Percentiles rank a stretch among this genome's conserved stretches.
Evolutionary conservation across 2,329 filamentous ascomycete genomes (phyloP).

Genomic region (Apiospora aurea): DNA sequence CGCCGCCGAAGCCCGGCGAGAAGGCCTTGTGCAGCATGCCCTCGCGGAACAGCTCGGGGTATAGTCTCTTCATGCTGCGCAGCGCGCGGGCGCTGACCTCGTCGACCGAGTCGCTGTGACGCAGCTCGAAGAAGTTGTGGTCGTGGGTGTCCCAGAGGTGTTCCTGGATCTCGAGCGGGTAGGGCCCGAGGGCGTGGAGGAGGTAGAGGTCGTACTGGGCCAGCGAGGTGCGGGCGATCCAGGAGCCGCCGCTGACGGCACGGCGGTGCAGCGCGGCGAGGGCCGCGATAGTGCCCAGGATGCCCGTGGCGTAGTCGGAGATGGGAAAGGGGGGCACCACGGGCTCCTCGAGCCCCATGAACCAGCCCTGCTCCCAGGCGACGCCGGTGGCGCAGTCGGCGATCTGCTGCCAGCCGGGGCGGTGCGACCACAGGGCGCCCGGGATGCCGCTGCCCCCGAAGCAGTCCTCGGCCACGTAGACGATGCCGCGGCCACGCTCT

Average conservation of each 20-base stretch:
- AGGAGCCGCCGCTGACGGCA: slow-evolving; percentile 43
- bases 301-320: slow-evolving; percentile 54
- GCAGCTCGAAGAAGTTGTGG: slow-evolving; percentile 58
- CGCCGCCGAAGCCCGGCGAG: slow-evolving; percentile 45
- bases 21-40: slow-evolving; percentile 40
- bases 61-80: slow-evolving; percentile 54
- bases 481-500: slow-evolving; percentile 65
- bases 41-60: slow-evolving; percentile 42
- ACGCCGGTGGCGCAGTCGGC: slow-evolving; percentile 47
- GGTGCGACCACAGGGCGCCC: slow-evolving; percentile 62
- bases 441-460: slow-evolving; percentile 65
- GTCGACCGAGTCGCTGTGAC: slow-evolving; percentile 65
- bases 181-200: slow-evolving; percentile 49
- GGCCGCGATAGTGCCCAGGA: slow-evolving; percentile 43
- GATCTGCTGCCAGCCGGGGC: slow-evolving; percentile 69
- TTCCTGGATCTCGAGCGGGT: slow-evolving; percentile 54
- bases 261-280: slow-evolving; percentile 44
- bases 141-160: slow-evolving; percentile 56
- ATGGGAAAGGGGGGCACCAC: slow-evolving; percentile 71
- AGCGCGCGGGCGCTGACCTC: slow-evolving; percentile 63
- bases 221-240: slow-evolving; percentile 44
- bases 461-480: slow-evolving; percentile 76
- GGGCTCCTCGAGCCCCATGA: slow-evolving; percentile 59
- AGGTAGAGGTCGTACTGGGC: slow-evolving; percentile 47
- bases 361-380: slow-evolving; percentile 46